Evolutionary conservation across 2,329 filamentous ascomycete species (phyloP).

Genomic region (Botryotinia globosa): DNA sequence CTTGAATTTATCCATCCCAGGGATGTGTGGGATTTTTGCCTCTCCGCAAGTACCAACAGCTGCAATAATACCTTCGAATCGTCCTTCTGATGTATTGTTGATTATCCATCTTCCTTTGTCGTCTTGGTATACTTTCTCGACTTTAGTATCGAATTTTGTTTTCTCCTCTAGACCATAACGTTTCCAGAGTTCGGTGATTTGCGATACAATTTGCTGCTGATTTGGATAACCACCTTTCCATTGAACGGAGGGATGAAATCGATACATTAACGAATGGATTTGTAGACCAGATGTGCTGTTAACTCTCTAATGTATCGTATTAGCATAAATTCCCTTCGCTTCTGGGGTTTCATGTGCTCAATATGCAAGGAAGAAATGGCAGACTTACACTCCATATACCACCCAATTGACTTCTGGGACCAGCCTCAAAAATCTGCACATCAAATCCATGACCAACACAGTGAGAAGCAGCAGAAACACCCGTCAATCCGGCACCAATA

Average conservation of each 20-base stretch:
- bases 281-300: constrained; percentile 81
- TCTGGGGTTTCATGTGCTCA: background rate
- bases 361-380: background rate
- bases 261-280: constrained; percentile 84
- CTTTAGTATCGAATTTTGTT: constrained; percentile 68
- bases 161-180: constrained; percentile 67
- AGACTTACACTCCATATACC: constrained; percentile 73
- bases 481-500: constrained; percentile 69
- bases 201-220: constrained; percentile 69
- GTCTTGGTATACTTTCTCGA: constrained; percentile 69
- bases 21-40: constrained; percentile 67
- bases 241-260: constrained; percentile 76
- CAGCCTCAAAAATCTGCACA: constrained; percentile 74
- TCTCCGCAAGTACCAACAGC: constrained; percentile 80
- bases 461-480: constrained; percentile 76
- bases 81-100: constrained; percentile 67
- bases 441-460: constrained; percentile 85
- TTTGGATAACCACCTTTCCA: constrained; percentile 77
- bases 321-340: background rate
- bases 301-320: constrained; percentile 53
- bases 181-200: constrained; percentile 72
- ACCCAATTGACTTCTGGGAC: constrained; percentile 62
- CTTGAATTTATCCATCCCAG: constrained; percentile 68
- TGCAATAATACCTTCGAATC: constrained; percentile 75
- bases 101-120: constrained; percentile 71